These are phyloP conservation scores for Pyrus bretschneideri DNA, from an alignment of 306 rosid species.

Conservation along the genomic window DNA sequence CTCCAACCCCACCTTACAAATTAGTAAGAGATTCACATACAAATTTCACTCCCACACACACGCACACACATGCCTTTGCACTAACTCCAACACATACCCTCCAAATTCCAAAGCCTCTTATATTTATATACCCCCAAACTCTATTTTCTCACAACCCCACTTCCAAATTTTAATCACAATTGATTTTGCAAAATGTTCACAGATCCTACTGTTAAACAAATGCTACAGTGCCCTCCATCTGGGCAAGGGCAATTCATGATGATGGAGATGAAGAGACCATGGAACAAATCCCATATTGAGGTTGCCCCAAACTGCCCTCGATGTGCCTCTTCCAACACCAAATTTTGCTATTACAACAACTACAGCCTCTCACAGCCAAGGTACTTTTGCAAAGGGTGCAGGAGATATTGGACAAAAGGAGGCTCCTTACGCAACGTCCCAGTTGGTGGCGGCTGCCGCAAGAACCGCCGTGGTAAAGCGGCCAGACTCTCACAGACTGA, in stretches of 20 bases:
- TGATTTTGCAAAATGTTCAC: background rate
- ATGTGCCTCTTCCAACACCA: conserved; percentile 82
- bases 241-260: background rate
- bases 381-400: conserved; percentile 76
- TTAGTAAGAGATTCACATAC: background rate
- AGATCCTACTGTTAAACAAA: background rate
- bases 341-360: conserved; percentile 96
- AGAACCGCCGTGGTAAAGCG: conserved; percentile 42
- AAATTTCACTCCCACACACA: background rate
- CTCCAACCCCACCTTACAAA: background rate
- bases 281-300: conserved; percentile 53
- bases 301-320: conserved; percentile 81
- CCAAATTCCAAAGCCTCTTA: background rate
- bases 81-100: conserved; percentile 8
- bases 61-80: conserved; percentile 21
- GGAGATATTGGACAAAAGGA: conserved; percentile 95
- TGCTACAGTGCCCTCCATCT: background rate
- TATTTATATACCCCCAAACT: background rate
- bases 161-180: background rate
- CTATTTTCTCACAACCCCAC: background rate
- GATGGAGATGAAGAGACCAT: conserved; percentile 19
- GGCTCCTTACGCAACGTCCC: conserved; percentile 86
- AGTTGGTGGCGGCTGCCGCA: conserved; percentile 73
- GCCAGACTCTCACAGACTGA: background rate
- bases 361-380: conserved; percentile 92